These are phyloP conservation scores for Mucor velutinosus DNA, from an alignment of 371 early-diverging fungal species.

Conservation along the genomic window DNA sequence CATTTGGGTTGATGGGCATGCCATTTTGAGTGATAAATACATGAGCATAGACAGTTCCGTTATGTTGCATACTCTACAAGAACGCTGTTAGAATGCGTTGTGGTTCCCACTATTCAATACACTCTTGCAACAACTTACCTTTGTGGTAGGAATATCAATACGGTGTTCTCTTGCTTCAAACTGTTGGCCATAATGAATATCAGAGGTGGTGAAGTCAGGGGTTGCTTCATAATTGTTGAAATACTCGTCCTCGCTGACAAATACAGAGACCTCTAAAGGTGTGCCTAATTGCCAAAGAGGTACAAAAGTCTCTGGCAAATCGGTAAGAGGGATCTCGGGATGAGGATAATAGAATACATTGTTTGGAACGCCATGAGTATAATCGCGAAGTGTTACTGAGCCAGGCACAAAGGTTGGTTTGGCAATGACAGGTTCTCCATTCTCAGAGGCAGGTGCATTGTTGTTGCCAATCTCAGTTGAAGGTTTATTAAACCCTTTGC, in stretches of 20 bases:
- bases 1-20: constrained; percentile 55
- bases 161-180: constrained; percentile 49
- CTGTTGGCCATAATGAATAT: constrained; percentile 63
- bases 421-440: background rate
- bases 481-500: constrained; percentile 5
- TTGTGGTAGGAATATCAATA: constrained; percentile 46
- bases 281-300: constrained; percentile 43
- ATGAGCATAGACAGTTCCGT: constrained; percentile 86
- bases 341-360: constrained; percentile 44
- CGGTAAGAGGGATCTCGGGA: constrained; percentile 28
- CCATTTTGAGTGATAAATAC: constrained; percentile 64
- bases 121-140: constrained; percentile 17
- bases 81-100: background rate
- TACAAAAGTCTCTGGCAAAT: constrained; percentile 34
- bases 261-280: constrained; percentile 56
- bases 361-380: constrained; percentile 33
- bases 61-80: constrained; percentile 67
- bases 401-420: constrained; percentile 9
- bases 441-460: constrained; percentile 1
- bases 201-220: constrained; percentile 60
- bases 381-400: constrained; percentile 25
- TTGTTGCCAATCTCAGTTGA: background rate
- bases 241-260: constrained; percentile 54
- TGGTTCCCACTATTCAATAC: too few relatives aligned
- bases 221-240: constrained; percentile 52